Base-by-base conservation (phyloP, 495 filamentous ascomycete species). In the Aspergillus haitiensis region DNA sequence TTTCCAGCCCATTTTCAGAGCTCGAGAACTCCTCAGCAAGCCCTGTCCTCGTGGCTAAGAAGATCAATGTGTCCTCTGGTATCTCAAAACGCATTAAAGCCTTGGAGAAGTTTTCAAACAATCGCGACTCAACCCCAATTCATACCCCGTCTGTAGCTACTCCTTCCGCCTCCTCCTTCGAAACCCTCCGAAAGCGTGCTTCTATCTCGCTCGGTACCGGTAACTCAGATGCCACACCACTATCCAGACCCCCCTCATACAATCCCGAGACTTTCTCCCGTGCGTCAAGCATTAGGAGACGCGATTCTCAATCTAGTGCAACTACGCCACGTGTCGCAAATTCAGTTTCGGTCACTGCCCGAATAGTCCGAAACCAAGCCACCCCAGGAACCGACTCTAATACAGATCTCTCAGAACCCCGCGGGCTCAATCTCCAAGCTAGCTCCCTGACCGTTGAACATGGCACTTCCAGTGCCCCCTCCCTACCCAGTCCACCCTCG, bases 41-140 rank as follows among this genome's bases (percentile, higher is more conserved):
- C 16, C 75, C 75, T 5, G 73, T 77, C 8, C 65, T 78, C 27
- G 66, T 84, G 54, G 82, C 86, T 2, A 92, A 89, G 75, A 91
- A 88, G 70, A 81, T 85, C 70, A 93, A 91, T 67, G 82, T 96
- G 16, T 93, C 91, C 2, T 89, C 88, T 31, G 91, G 90, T 40
- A 96, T 97, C 64, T 93, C 91, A 7, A 88, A 90, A 69, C 86
- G 92, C 53, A 96, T 97, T 67, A 91, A 94, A 67, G 90, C 91
- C 12, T 78, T 97, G 46, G 88, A 93, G 67, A 87, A 87, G 60
- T 76, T 91, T n/a, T 87, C 86, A 1, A 79, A 73, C 44, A 75
- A 21, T 51, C 80, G 79, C 13, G 79, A 82, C 34, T 75, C 65
- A 16, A 67, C 72, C 12, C 36, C 59, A 32, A 65, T 47, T 36